phyloP scores from a whole-genome alignment of 331 rosid species.

The Spiraea crenata region DNA sequence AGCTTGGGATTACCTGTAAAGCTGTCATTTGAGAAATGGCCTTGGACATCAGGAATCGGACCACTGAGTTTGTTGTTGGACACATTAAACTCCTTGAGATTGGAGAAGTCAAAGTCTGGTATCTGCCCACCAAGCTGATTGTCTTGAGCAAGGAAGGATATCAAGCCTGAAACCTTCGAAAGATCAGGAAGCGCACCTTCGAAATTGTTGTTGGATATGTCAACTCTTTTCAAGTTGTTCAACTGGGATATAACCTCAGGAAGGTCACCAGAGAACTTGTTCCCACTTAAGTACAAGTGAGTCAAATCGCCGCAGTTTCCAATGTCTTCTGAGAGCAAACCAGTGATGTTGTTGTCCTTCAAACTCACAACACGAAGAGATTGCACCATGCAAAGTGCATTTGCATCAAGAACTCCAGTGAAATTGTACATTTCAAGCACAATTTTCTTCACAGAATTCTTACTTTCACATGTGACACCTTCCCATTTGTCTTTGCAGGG shows the following conservation, averaged over 20 bases:
- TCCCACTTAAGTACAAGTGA: slow-evolving; percentile 47
- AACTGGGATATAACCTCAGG: slow-evolving; percentile 42
- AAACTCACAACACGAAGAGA: slow-evolving; percentile 41
- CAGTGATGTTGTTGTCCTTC: slow-evolving; percentile 37
- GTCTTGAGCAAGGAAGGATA: slow-evolving; percentile 49
- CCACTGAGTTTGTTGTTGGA: slow-evolving; percentile 59
- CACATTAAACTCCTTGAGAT: slow-evolving; percentile 44
- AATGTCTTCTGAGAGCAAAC: slow-evolving; percentile 47
- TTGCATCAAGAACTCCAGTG: slow-evolving; percentile 40
- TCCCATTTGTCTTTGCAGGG: slow-evolving; percentile 61
- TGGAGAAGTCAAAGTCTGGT: slow-evolving; percentile 53
- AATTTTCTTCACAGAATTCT: slow-evolving; percentile 35
- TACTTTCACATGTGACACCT: slow-evolving; percentile 44
- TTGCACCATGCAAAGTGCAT: slow-evolving; percentile 41
- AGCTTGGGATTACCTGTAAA: slow-evolving; percentile 55
- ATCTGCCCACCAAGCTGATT: slow-evolving; percentile 51
- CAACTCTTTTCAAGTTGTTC: slow-evolving; percentile 44
- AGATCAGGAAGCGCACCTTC: slow-evolving; percentile 56
- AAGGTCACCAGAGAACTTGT: slow-evolving; percentile 48
- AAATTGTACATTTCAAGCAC: slow-evolving; percentile 35
- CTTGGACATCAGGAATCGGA: slow-evolving; percentile 47
- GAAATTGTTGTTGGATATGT: slow-evolving; percentile 44
- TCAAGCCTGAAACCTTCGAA: slow-evolving; percentile 41
- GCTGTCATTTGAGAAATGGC: slow-evolving; percentile 39
- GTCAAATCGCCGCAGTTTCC: slow-evolving; percentile 41